Evolutionary conservation across 768 basidiomycete species (phyloP), one percentile per base, ranked within the genome.

Genomic region (Leccinum incarnatum): DNA sequence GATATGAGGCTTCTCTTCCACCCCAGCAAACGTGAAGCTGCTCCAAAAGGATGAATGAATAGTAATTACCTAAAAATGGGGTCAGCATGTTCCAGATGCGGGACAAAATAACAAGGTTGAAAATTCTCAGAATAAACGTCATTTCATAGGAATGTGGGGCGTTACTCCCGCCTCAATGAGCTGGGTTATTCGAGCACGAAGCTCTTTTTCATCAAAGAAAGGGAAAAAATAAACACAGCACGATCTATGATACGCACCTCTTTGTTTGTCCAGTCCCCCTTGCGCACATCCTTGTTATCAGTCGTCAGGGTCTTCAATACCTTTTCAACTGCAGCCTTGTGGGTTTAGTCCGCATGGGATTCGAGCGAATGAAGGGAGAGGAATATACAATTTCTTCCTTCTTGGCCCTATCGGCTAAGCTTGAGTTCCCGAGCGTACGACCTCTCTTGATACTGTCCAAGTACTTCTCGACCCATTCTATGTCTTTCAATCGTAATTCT

Each of bases 381-480:
- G 48, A 32, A 75, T 87, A 66, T 63, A 93, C 93, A 57, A 96
- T 87, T 76, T 98, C 97, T 76, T 98, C 95, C 78, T 97, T 97
- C 80, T 79, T 93, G 19, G 95, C 94, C 77, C 89, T 97, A 75
- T 96, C 96, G 0, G 93, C 95, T 65, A 99, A 78, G 70, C 86
- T 89, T 51, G 70, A 82, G 68, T 79, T 91, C 8, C 89, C 91
- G 25, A 95, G 78, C 58, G 84, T 76, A 47, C 93, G 83, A 17
- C 85, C 70, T 77, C 89, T 92, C 76, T 91, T 93, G 62, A 93
- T 73, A 48, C 74, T 76, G 0, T 95, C 95, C 34, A 98, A 73
- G 46, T 86, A 76, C 77, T 98, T 98, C 76, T 98, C 92, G 11
- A 93, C 89, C 97, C 97, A 99, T 69, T 99, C 97, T 62, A 95